Evolutionary conservation across 352 stramenopile genomes (phyloP).

Genomic region (Pythium grandisporangium): DNA sequence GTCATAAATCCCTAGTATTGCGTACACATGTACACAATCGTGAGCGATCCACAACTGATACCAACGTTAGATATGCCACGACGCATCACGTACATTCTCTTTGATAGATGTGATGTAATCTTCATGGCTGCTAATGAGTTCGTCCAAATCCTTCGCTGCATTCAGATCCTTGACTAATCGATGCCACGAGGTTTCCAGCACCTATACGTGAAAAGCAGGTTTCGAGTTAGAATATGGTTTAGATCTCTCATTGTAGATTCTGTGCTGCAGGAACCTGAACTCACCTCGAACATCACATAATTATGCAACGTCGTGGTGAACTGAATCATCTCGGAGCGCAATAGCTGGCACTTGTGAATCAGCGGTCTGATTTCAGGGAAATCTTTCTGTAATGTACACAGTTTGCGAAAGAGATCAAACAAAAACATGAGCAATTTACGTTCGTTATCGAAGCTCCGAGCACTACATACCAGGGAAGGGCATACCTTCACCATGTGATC

Average conservation of each 20-base stretch:
- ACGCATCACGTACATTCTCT: slow-evolving; percentile 46
- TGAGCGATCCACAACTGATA: too few species aligned
- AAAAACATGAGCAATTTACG: too few species aligned
- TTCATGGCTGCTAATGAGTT: slow-evolving; percentile 94
- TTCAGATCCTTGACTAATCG: slow-evolving; percentile 87
- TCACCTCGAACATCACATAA: slow-evolving; percentile 98
- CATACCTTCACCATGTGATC: slow-evolving; percentile 88
- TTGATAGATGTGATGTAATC: slow-evolving; percentile 91
- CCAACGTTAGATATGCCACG: background rate
- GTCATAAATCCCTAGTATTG: slow-evolving; percentile 83
- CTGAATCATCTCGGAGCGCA: slow-evolving; percentile 97
- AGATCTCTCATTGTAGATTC: too few species aligned
- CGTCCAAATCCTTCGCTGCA: slow-evolving; percentile 89
- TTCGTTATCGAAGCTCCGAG: too few species aligned
- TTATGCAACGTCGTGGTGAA: slow-evolving; percentile 97
- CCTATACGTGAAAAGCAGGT: slow-evolving; percentile 27
- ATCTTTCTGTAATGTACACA: slow-evolving; percentile 12
- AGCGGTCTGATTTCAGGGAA: slow-evolving; percentile 22
- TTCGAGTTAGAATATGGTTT: too few species aligned
- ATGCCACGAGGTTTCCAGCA: slow-evolving; percentile 92
- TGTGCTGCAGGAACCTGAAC: too few species aligned
- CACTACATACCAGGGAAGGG: too few species aligned
- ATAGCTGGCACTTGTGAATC: slow-evolving; percentile 91
- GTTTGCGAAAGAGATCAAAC: background rate
- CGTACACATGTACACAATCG: too few species aligned